These are phyloP conservation scores for Conidiobolus incongruus DNA, from an alignment of 371 early-diverging fungal genomes.

Conservation along the genomic window DNA sequence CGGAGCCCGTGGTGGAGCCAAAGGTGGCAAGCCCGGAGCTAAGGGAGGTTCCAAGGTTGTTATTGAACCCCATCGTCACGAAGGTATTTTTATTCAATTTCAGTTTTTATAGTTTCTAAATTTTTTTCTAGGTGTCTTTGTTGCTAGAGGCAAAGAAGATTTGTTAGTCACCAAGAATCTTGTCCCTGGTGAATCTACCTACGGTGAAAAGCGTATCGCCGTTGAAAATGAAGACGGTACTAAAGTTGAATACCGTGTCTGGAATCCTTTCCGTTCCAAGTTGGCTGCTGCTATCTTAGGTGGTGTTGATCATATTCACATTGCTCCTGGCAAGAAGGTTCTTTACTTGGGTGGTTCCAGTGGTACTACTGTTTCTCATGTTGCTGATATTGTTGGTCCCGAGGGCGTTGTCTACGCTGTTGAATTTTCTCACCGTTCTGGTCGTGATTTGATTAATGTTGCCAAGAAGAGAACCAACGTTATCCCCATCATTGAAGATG, in stretches of 20 bases:
- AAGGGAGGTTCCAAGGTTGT: conserved; percentile 81
- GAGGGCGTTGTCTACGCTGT: conserved; percentile 98
- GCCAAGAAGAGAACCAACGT: conserved; percentile 99
- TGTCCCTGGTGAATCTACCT: conserved; percentile 96
- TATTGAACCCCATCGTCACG: conserved; percentile 95
- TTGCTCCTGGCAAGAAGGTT: conserved; percentile 96
- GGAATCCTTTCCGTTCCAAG: conserved; percentile 99
- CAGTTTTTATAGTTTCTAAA: too few species aligned
- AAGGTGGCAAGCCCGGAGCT: conserved; percentile 40
- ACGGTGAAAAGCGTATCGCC: conserved; percentile 97
- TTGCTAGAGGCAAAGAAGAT: conserved; percentile 99
- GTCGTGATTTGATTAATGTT: conserved; percentile 99
- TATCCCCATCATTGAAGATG: conserved; percentile 99
- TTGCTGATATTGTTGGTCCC: conserved; percentile 98
- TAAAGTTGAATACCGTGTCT: conserved; percentile 98
- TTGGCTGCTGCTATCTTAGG: conserved; percentile 99
- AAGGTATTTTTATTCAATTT: too few species aligned
- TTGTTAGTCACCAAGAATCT: conserved; percentile 96
- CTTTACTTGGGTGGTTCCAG: conserved; percentile 97
- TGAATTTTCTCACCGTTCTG: conserved; percentile 99
- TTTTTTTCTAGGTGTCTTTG: too few species aligned
- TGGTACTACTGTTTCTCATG: conserved; percentile 99
- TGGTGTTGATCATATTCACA: conserved; percentile 94
- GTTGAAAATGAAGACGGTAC: conserved; percentile 81
- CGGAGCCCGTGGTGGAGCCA: conserved; percentile 21